Evolutionary conservation across 2,329 filamentous ascomycete genomes (phyloP).

Genomic region (Clonostachys chloroleuca): DNA sequence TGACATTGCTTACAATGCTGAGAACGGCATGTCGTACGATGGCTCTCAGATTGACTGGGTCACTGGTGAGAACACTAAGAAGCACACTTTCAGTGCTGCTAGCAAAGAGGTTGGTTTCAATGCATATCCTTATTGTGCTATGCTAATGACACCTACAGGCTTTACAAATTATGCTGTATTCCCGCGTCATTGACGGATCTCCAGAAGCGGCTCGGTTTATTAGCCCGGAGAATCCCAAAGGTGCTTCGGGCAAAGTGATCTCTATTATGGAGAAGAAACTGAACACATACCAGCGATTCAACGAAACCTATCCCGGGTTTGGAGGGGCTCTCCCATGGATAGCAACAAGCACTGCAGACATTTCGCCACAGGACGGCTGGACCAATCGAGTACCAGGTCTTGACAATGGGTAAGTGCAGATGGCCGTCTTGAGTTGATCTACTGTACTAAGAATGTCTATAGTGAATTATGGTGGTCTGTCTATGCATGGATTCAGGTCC

Average conservation of each 20-base stretch:
- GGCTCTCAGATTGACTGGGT: constrained; percentile 29
- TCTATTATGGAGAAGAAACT: constrained; percentile 31
- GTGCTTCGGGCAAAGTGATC: constrained; percentile 22
- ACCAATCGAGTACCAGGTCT: constrained; percentile 29
- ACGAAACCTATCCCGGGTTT: constrained; percentile 31
- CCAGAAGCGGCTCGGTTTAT: constrained; percentile 30
- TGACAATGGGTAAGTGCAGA: constrained; percentile 28
- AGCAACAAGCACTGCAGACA: constrained; percentile 16
- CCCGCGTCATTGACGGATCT: constrained; percentile 30
- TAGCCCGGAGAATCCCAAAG: constrained; percentile 20
- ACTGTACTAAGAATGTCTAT: not conserved
- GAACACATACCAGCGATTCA: constrained; percentile 30
- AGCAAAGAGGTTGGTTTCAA: constrained; percentile 21
- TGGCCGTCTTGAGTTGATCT: not conserved
- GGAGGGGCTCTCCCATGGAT: constrained; percentile 35
- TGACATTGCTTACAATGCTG: constrained; percentile 29
- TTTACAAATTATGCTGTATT: constrained; percentile 36
- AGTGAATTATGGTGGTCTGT: constrained; percentile 36
- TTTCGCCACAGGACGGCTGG: constrained; percentile 28
- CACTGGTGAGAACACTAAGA: constrained; percentile 23
- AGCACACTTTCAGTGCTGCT: constrained; percentile 32
- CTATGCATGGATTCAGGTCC: constrained; percentile 29
- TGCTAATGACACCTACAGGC: constrained; percentile 14
- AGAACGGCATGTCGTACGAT: constrained; percentile 35
- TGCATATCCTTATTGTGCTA: not conserved